These are phyloP conservation scores for Marasmius tenuissimus DNA, from an alignment of 1,284 basidiomycete species.

Conservation along the genomic window DNA sequence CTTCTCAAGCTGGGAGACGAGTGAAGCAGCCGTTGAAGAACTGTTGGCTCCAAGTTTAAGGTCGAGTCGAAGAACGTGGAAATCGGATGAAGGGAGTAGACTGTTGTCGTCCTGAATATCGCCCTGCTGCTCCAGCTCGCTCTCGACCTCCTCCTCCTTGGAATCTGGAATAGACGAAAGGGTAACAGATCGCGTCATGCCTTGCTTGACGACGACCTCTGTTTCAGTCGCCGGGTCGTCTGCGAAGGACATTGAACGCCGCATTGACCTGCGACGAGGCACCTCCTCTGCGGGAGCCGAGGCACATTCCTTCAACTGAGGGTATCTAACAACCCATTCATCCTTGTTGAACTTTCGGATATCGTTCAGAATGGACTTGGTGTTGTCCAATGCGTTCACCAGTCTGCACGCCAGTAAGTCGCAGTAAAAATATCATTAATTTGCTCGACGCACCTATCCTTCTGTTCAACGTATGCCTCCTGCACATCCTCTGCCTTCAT, in stretches of 20 bases:
- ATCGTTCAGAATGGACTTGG: slow-evolving; percentile 69
- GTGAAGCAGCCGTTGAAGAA: slow-evolving; percentile 69
- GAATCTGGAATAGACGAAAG: slow-evolving; percentile 52
- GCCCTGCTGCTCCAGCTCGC: slow-evolving; percentile 19
- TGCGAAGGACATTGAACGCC: slow-evolving; percentile 78
- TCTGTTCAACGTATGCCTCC: slow-evolving; percentile 70
- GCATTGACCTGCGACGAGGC: slow-evolving; percentile 40
- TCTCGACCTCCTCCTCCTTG: slow-evolving; percentile 34
- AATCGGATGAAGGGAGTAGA: slow-evolving; percentile 56
- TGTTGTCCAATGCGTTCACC: slow-evolving; percentile 71
- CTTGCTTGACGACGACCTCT: slow-evolving; percentile 63
- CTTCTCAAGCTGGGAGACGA: slow-evolving; percentile 92
- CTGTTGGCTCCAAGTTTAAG: slow-evolving; percentile 84
- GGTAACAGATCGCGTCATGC: slow-evolving; percentile 55
- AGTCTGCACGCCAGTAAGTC: slow-evolving; percentile 47
- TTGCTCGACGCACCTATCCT: slow-evolving; percentile 55
- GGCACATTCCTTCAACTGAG: slow-evolving; percentile 54
- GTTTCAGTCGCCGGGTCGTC: slow-evolving; percentile 74
- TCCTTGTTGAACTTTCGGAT: slow-evolving; percentile 83
- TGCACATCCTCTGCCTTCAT: slow-evolving; percentile 67
- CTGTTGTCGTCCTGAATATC: slow-evolving; percentile 41
- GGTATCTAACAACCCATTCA: slow-evolving; percentile 88
- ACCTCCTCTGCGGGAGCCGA: slow-evolving; percentile 27
- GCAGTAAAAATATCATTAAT: neutral
- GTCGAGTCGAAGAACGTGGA: slow-evolving; percentile 89